Evolutionary conservation across 768 basidiomycete genomes (phyloP).

Genomic region (Mycena filopes): DNA sequence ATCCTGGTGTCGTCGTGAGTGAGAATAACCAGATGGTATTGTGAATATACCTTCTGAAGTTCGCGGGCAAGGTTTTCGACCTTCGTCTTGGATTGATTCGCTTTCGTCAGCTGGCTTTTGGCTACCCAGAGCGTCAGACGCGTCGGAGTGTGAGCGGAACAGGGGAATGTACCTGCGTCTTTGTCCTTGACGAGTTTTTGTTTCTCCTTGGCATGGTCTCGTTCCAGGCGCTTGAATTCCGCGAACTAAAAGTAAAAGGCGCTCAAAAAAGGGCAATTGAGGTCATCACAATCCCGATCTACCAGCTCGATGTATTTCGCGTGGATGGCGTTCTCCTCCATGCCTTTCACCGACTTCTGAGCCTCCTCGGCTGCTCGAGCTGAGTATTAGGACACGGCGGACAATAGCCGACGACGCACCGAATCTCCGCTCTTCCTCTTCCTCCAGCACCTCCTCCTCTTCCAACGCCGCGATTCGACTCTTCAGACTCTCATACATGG

Average conservation of each 20-base stretch:
- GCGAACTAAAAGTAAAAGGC: slow-evolving; percentile 69
- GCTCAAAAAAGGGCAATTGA: slow-evolving; percentile 13
- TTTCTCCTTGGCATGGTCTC: slow-evolving; percentile 92
- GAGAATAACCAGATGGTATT: background rate
- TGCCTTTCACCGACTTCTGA: slow-evolving; percentile 83
- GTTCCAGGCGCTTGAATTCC: slow-evolving; percentile 86
- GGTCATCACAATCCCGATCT: slow-evolving; percentile 40
- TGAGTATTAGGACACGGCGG: slow-evolving; percentile 35
- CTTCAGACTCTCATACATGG: slow-evolving; percentile 90
- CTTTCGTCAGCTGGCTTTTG: slow-evolving; percentile 86
- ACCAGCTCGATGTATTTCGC: slow-evolving; percentile 91
- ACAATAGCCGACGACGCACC: slow-evolving; percentile 57
- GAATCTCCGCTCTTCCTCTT: slow-evolving; percentile 85
- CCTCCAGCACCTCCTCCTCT: slow-evolving; percentile 87
- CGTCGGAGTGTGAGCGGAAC: slow-evolving; percentile 4
- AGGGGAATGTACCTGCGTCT: slow-evolving; percentile 74
- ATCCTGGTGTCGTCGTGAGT: slow-evolving; percentile 60
- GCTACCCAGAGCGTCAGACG: slow-evolving; percentile 53
- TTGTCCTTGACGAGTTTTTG: slow-evolving; percentile 93
- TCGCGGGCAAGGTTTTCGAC: slow-evolving; percentile 92
- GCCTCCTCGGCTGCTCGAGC: slow-evolving; percentile 80
- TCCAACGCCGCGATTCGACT: slow-evolving; percentile 90
- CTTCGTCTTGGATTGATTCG: slow-evolving; percentile 88
- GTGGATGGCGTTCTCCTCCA: slow-evolving; percentile 86
- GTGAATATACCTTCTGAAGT: slow-evolving; percentile 80